Base-by-base conservation (phyloP, 208 protist genomes). In the Crithidia expoeki region DNA sequence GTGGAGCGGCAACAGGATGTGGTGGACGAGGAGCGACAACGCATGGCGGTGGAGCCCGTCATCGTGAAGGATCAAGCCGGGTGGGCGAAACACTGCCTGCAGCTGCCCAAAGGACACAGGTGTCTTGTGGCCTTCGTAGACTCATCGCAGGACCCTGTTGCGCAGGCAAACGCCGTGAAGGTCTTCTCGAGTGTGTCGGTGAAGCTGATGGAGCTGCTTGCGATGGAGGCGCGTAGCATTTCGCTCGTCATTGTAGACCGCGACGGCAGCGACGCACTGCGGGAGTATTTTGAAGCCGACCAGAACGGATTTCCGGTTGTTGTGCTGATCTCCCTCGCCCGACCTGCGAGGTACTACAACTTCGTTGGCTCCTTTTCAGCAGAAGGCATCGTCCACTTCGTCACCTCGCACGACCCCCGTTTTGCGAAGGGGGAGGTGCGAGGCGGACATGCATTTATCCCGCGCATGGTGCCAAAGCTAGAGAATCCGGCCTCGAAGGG, bases 71-170 rank as follows among this genome's bases (percentile, higher is more conserved):
- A 70, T 10, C 72, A 83, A 38, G 56, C 30, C 16, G 34, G 30
- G 25, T 86, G 81, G 81, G 47, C 49, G 23, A 30, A 71, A 49
- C 3, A 59, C 7, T 86, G 76, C 34, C 23, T 69, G 42, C 55
- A 60, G 21, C 66, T 77, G 30, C 56, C 46, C 14, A 70, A 65
- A n/a, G 47, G 52, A 27, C 52, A 73, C 65, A 49, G 58, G 30
- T 86, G 81, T 27, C 52, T 86, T n/a, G 65, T 68, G 12, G 69
- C 53, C 7, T 72, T 86, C 25, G 59, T 68, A 27, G 73, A 72
- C 42, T 62, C 62, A 6, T 23, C 69, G n/a, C 52, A 61, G 16
- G 53, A 75, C 23, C 30, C 69, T 3, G 44, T 23, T 3, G 53
- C 50, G 16, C 63, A 50, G 30, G 42, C 76, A 7, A 64, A 27